Evolutionary conservation across 768 basidiomycete genomes (phyloP).

Genomic region (Crassisporium funariophilum): DNA sequence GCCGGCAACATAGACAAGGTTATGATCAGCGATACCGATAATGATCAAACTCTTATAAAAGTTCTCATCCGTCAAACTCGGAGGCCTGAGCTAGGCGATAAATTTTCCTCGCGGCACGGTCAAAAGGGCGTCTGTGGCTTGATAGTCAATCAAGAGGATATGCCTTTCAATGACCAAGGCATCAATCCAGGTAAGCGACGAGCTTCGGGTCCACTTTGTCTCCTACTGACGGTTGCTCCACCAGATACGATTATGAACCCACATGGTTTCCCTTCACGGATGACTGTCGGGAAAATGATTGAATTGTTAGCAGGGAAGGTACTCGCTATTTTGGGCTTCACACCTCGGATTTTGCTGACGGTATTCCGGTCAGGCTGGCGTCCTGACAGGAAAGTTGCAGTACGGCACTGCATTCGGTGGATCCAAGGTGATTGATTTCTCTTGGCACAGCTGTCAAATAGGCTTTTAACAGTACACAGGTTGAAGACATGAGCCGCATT

Average conservation of each 20-base stretch:
- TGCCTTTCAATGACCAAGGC: slow-evolving; percentile 99
- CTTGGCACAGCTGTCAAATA: slow-evolving; percentile 5
- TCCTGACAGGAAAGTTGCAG: slow-evolving; percentile 84
- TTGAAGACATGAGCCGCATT: slow-evolving; percentile 98
- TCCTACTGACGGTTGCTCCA: slow-evolving; percentile 12
- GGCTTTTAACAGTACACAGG: slow-evolving; percentile 43
- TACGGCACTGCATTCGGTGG: slow-evolving; percentile 98
- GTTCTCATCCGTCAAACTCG: slow-evolving; percentile 96
- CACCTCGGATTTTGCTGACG: slow-evolving; percentile 12
- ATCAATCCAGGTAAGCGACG: slow-evolving; percentile 80
- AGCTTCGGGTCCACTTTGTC: slow-evolving; percentile 10
- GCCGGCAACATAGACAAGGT: slow-evolving; percentile 97
- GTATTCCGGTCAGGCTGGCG: slow-evolving; percentile 68
- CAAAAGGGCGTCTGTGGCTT: slow-evolving; percentile 99
- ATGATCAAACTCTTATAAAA: slow-evolving; percentile 95
- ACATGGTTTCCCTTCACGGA: slow-evolving; percentile 98
- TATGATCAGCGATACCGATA: slow-evolving; percentile 95
- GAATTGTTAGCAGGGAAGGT: slow-evolving; percentile 96
- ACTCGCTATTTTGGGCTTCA: neutral
- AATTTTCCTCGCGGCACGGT: slow-evolving; percentile 97
- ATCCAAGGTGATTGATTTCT: slow-evolving; percentile 67
- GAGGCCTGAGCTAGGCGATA: slow-evolving; percentile 95
- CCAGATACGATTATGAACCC: slow-evolving; percentile 99
- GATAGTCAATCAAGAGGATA: slow-evolving; percentile 98
- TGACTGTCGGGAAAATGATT: slow-evolving; percentile 99